These are phyloP conservation scores for Brassica napus DNA, from an alignment of 345 rosid genomes.

Conservation along the genomic window Da-Ae NC_063436.1:7669001-7669500, in stretches of 20 bases:
- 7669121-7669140: too few species aligned
- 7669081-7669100: too few species aligned
- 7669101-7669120: too few species aligned
- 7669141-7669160: too few species aligned
- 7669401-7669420: neutral
- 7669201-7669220: neutral
- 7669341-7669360: neutral
- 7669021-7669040: too few species aligned
- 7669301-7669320: neutral
- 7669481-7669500: constrained; percentile 16
- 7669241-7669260: neutral
- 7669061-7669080: too few species aligned
- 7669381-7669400: neutral
- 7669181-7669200: too few species aligned
- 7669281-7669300: neutral
- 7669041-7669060: too few species aligned
- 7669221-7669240: neutral
- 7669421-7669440: constrained; percentile 7
- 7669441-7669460: neutral
- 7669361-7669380: too few species aligned
- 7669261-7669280: neutral
- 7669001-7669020: too few species aligned
- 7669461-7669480: constrained; percentile 9
- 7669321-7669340: neutral
- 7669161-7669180: too few species aligned